Base-by-base conservation (phyloP, 805 yeast genomes). In the Yarrowia bubula region DNA sequence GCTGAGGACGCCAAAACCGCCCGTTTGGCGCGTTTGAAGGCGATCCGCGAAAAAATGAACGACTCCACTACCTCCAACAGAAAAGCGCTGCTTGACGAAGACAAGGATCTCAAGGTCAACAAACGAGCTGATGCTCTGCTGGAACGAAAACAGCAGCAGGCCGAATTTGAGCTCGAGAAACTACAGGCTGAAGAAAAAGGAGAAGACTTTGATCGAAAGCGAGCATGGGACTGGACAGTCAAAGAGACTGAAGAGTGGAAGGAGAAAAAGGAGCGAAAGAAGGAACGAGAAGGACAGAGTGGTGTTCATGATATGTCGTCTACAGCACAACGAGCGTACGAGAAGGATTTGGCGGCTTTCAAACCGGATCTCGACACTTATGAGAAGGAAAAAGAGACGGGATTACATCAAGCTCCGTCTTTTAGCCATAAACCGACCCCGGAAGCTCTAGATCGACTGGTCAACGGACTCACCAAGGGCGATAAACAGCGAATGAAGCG, bases 211-310 rank as follows among this genome's bases (percentile, higher is more conserved):
- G 82, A 79, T 44, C 74, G 84, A 31, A 71, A 75, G 64, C 76
- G 79, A 63, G 83, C 80, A 58, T 77, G 83, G 82, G 83, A 83
- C 65, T 83, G 84, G 75, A 81, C 89, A 0, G 80, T 87, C 5
- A 88, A 84, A 63, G 89, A 89, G 63, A 80, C 84, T 65, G 88
- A 86, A 68, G 76, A 77, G 64, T 88, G 92, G 92, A 82, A 85
- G 28, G 75, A 70, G 33, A 80, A 78, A 63, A 71, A 75, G 65
- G 74, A 70, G 47, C 68, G 69, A 57, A 76, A 74, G 62, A 38
- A 55, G 28, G 60, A 48, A 31, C 44, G 65, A 4, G 47, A 62
- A 37, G 68, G 69, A 43, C 68, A 68, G 7, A 74, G 76, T 8
- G 41, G 53, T 6, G n/a, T 32, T 65, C 78, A 77, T 46, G 85